Evolutionary conservation across 2,329 filamentous ascomycete genomes (phyloP).

Genomic region (Apiospora arundinis): DNA sequence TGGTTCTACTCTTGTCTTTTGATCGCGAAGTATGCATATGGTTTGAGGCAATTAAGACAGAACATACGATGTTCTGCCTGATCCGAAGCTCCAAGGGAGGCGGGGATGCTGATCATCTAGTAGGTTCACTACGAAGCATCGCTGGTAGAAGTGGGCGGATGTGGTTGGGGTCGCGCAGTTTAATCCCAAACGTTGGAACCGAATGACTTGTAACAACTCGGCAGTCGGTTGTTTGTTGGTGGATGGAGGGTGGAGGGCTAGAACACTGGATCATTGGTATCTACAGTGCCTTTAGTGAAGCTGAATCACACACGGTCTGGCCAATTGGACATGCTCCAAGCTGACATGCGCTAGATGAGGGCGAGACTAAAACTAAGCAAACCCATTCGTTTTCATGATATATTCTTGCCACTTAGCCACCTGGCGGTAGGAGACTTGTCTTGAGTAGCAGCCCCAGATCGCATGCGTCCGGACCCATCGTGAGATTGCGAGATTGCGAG

Average conservation of each 20-base stretch:
- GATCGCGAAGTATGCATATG: not conserved
- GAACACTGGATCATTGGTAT: too few relatives aligned
- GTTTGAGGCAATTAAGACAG: not conserved
- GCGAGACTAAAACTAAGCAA: constrained; percentile 8
- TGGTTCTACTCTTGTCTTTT: not conserved
- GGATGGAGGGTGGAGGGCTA: too few relatives aligned
- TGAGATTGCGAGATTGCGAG: not conserved
- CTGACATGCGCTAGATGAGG: constrained; percentile 10
- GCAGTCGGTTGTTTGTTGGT: not conserved
- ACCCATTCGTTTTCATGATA: not conserved
- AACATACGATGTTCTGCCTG: not conserved
- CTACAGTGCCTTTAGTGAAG: constrained; percentile 8
- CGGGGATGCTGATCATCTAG: not conserved
- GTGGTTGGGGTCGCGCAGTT: not conserved
- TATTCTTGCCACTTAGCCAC: constrained; percentile 1
- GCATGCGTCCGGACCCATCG: not conserved
- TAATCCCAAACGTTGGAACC: not conserved
- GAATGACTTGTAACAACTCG: not conserved
- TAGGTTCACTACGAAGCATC: not conserved
- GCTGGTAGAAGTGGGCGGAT: not conserved
- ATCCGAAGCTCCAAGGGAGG: not conserved
- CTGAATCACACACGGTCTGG: not conserved
- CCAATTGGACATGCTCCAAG: constrained; percentile 12
- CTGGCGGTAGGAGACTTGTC: not conserved
- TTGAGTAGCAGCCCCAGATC: not conserved